Percentiles rank a stretch among this genome's conserved stretches.
Evolutionary conservation across 371 early-diverging fungal species (phyloP).

Genomic region (Quaeritorhiza haematococci): DNA sequence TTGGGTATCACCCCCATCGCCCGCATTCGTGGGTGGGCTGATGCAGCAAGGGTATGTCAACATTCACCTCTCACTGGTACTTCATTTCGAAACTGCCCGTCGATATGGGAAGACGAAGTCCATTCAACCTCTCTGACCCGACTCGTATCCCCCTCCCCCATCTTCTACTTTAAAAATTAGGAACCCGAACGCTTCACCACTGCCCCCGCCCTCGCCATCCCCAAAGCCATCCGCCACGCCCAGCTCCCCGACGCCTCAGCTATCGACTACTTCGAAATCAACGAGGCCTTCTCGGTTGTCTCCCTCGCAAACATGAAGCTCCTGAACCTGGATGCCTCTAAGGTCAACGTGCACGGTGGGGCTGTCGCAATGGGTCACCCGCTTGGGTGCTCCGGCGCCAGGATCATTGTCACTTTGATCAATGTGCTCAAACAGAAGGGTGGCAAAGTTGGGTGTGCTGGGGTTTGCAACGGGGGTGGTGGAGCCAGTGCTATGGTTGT

Average conservation of each 20-base stretch:
- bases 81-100: too few species aligned
- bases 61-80: too few species aligned
- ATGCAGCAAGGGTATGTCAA: constrained; percentile 58
- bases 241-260: constrained; percentile 59
- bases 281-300: constrained; percentile 97
- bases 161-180: not conserved
- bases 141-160: not conserved
- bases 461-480: constrained; percentile 94
- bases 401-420: constrained; percentile 83
- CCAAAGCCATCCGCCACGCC: constrained; percentile 83
- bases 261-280: constrained; percentile 72
- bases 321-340: constrained; percentile 56
- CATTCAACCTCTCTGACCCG: too few species aligned
- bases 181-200: constrained; percentile 88
- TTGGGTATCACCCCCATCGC: constrained; percentile 80
- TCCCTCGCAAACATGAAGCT: constrained; percentile 71
- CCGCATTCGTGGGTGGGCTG: constrained; percentile 65
- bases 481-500: constrained; percentile 89
- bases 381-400: constrained; percentile 90
- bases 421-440: constrained; percentile 62
- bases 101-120: too few species aligned
- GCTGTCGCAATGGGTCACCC: constrained; percentile 98
- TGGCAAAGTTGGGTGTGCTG: constrained; percentile 84
- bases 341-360: constrained; percentile 93
- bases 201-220: constrained; percentile 88